A percentile compares a stretch with the other conserved stretches of the same genome.
Evolutionary conservation across 768 basidiomycete species (phyloP).

Genomic region (Austroboletus eburneus): DNA sequence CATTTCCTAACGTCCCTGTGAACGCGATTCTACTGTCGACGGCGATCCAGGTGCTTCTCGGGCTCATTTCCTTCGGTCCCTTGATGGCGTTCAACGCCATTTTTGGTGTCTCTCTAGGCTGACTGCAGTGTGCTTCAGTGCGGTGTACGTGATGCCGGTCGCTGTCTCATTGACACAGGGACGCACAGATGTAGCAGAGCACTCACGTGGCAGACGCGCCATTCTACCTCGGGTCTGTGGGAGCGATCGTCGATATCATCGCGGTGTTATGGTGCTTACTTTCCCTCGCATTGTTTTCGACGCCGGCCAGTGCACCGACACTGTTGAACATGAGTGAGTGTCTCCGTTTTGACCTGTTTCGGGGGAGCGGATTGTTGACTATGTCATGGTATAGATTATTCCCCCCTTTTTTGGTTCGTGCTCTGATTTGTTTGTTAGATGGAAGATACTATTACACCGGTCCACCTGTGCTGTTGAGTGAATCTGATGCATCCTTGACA

Average conservation of each 20-base stretch:
- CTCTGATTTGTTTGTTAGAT: slow-evolving; percentile 26
- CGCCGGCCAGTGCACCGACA: slow-evolving; percentile 60
- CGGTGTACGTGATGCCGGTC: slow-evolving; percentile 62
- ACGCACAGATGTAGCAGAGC: slow-evolving; percentile 32
- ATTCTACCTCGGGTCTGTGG: slow-evolving; percentile 45
- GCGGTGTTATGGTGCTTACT: slow-evolving; percentile 59
- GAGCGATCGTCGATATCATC: slow-evolving; percentile 42
- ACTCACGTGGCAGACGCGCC: slow-evolving; percentile 45
- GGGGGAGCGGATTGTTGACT: no score
- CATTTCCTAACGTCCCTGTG: slow-evolving; percentile 47
- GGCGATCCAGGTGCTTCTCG: slow-evolving; percentile 52
- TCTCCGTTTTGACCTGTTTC: no score
- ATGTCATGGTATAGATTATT: no score
- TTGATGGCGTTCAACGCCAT: slow-evolving; percentile 66
- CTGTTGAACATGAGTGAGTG: slow-evolving; percentile 48
- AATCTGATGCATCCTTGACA: slow-evolving; percentile 7
- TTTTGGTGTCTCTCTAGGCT: slow-evolving; percentile 58
- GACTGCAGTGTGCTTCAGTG: slow-evolving; percentile 61
- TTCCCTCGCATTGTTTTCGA: slow-evolving; percentile 62
- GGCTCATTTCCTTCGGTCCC: slow-evolving; percentile 59
- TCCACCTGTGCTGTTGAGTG: slow-evolving; percentile 33
- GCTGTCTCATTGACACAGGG: slow-evolving; percentile 44
- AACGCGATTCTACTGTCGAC: slow-evolving; percentile 61
- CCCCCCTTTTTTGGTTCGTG: no score
- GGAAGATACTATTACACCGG: slow-evolving; percentile 42